Conservation (phyloP, 345 rosid species). For the Brassica incana region DNA sequence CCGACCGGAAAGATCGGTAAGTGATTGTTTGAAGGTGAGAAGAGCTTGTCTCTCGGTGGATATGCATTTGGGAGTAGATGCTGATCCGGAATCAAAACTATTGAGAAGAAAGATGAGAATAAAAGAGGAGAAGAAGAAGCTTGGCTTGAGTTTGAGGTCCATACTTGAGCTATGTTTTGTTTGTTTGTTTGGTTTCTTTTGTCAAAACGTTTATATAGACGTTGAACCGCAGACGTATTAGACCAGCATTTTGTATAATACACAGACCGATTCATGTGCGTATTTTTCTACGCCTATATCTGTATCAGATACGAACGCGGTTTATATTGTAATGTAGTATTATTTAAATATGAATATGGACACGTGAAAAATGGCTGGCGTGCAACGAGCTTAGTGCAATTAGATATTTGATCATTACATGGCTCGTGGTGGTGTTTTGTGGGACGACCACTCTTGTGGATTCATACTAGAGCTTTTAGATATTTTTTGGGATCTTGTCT, state of each 20-base stretch:
- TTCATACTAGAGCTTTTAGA: neutral
- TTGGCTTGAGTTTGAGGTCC: slow-evolving; percentile 25
- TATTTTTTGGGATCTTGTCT: neutral
- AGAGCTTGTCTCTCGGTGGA: slow-evolving; percentile 47
- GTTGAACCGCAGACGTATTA: slow-evolving; percentile 30
- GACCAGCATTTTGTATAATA: slow-evolving; percentile 1
- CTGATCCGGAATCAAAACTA: neutral
- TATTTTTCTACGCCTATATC: slow-evolving; percentile 7
- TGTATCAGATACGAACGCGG: slow-evolving; percentile 20
- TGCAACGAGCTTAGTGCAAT: neutral
- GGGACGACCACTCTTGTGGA: slow-evolving; percentile 17
- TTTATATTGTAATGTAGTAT: neutral
- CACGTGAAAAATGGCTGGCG: neutral
- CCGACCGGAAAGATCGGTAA: slow-evolving; percentile 43
- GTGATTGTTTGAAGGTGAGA: slow-evolving; percentile 40
- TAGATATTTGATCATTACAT: neutral
- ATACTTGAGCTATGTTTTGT: slow-evolving; percentile 15
- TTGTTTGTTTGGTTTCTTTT: slow-evolving; percentile 18
- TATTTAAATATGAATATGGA: neutral
- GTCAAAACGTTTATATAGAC: slow-evolving; percentile 10
- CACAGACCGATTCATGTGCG: neutral
- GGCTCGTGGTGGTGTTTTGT: slow-evolving; percentile 2
- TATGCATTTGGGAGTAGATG: slow-evolving; percentile 29
- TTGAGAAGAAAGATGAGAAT: slow-evolving; percentile 12
- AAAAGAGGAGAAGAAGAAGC: slow-evolving; percentile 21